Evolutionary conservation across 139 green algal species (phyloP).

Genomic region (Chlamydomonas sphaeroides): DNA sequence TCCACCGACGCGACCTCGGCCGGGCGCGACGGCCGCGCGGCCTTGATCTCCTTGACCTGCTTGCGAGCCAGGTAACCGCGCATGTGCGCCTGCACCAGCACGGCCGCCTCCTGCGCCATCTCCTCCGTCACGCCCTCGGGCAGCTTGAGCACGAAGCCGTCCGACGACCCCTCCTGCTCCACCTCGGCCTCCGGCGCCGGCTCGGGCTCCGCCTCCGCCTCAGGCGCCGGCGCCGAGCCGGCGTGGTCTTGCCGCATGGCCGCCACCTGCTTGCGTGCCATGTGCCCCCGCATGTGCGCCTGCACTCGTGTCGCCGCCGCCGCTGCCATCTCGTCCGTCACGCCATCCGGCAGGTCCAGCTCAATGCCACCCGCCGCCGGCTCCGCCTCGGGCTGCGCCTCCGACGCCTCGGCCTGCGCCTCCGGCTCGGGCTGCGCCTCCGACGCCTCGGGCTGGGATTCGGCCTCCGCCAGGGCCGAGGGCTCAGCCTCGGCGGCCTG

Average conservation of each 20-base stretch:
- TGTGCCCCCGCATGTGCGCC: neutral
- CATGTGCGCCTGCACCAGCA: conserved; percentile 9
- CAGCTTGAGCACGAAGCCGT: neutral
- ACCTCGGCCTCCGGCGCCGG: neutral
- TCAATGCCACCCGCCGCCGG: neutral
- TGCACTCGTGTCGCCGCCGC: conserved; percentile 3
- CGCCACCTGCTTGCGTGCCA: neutral
- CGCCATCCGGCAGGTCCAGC: neutral
- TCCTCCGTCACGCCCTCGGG: conserved; percentile 4
- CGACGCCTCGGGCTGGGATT: neutral
- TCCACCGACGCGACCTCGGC: neutral
- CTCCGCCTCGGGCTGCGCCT: neutral
- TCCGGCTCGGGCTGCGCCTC: neutral
- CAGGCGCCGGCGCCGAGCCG: neutral
- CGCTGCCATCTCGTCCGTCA: neutral
- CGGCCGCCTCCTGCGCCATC: neutral
- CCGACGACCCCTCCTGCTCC: neutral
- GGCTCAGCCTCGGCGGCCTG: neutral
- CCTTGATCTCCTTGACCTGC: conserved; percentile 14
- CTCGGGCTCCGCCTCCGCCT: neutral
- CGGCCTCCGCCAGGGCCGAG: neutral
- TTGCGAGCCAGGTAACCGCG: conserved; percentile 1
- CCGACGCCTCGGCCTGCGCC: neutral
- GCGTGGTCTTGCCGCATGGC: neutral
- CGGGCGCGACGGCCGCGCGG: neutral